phyloP scores from a whole-genome alignment of 2,329 filamentous ascomycete genomes.

The Ceratocystis smalleyi region DNA sequence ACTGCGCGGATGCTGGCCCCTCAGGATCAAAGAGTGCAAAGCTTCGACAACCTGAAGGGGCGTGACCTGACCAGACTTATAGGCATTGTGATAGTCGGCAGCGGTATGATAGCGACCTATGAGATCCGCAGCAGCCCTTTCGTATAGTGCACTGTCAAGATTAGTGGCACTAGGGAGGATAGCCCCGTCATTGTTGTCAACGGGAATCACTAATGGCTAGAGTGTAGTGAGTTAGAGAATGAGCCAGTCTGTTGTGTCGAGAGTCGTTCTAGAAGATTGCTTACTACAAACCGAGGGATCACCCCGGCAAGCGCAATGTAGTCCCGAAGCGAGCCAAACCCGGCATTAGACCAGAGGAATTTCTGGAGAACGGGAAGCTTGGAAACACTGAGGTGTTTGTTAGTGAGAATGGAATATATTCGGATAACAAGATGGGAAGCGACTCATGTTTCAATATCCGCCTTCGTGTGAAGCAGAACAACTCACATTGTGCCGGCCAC shows the following conservation, averaged over 20 bases:
- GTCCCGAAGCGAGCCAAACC: constrained; percentile 14
- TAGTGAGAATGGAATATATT: not conserved
- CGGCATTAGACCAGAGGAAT: constrained; percentile 17
- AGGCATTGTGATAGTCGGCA: constrained; percentile 62
- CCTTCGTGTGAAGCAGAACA: not conserved
- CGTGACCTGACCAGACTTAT: constrained; percentile 52
- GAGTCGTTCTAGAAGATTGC: constrained; percentile 15
- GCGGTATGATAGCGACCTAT: constrained; percentile 49
- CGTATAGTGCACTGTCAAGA: constrained; percentile 29
- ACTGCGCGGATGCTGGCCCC: constrained; percentile 36
- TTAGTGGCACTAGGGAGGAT: constrained; percentile 24
- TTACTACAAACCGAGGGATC: constrained; percentile 14
- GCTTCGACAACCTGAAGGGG: constrained; percentile 56
- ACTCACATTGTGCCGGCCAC: constrained; percentile 46
- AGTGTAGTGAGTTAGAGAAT: not conserved
- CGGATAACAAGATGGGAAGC: not conserved
- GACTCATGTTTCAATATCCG: not conserved
- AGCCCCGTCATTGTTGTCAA: constrained; percentile 25
- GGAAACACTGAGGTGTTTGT: not conserved
- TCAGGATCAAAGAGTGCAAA: constrained; percentile 54
- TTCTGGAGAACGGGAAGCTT: not conserved
- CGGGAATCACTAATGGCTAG: constrained; percentile 42
- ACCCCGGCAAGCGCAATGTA: constrained; percentile 6
- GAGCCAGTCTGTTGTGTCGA: not conserved
- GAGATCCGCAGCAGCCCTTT: constrained; percentile 28